Conservation (phyloP, 805 yeast species). For the Myxozyma udenii region DNA sequence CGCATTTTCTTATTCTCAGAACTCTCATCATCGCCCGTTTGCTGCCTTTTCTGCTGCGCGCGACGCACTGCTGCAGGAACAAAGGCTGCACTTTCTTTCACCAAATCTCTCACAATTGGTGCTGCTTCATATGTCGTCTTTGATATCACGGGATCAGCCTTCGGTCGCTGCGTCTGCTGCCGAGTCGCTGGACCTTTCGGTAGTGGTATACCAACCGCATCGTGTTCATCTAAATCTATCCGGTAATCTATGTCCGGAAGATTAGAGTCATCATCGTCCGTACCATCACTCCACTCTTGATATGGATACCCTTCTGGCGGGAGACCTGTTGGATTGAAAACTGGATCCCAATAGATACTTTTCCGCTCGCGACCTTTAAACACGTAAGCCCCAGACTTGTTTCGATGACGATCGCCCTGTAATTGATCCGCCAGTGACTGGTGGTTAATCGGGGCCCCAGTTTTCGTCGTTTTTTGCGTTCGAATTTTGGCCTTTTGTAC, state of each 20-base stretch:
- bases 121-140: constrained; percentile 32
- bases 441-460: neutral
- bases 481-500: constrained; percentile 15
- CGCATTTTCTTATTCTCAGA: neutral
- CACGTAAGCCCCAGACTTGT: constrained; percentile 20
- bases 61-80: constrained; percentile 30
- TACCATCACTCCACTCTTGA: constrained; percentile 23
- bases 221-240: constrained; percentile 12
- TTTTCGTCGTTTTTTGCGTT: neutral
- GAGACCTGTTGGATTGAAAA: constrained; percentile 29
- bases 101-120: constrained; percentile 31
- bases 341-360: constrained; percentile 32
- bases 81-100: constrained; percentile 29
- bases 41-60: constrained; percentile 4
- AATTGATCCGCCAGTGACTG: constrained; percentile 1
- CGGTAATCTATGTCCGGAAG: constrained; percentile 7
- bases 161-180: neutral
- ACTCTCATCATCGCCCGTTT: neutral
- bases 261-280: constrained; percentile 1
- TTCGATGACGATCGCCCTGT: constrained; percentile 15
- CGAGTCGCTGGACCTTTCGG: constrained; percentile 29
- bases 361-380: constrained; percentile 26
- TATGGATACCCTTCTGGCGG: constrained; percentile 29
- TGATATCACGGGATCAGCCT: neutral
- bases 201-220: constrained; percentile 27